Evolutionary conservation across 495 filamentous ascomycete species (phyloP), one percentile per base, ranked within the genome.

Genomic region (Penicillium egyptiacum): DNA sequence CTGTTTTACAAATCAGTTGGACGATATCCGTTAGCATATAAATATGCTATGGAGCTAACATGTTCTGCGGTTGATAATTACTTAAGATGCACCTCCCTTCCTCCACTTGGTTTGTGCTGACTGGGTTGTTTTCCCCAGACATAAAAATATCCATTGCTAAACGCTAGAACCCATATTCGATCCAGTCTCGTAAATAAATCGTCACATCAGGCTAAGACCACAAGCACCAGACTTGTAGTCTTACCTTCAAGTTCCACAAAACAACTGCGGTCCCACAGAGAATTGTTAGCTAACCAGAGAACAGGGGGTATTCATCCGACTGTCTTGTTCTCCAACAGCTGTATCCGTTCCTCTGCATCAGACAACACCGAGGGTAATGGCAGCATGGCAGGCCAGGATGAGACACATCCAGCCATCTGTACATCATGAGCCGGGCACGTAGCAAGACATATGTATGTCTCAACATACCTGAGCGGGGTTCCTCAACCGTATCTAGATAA

Each of bases 401-500:
- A 53, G 43, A 14, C 22, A 11, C n/a, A 22, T 42, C 50, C 37
- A 53, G 25, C 50, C 50, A 25, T 53, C 50, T 53, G 19, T 31
- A 30, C 2, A 31, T 8, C 17, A 17, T 53, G 25, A 53, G 50
- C 25, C 4, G 11, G 3, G 37, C 26, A 22, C 31, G 14, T 6
- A n/a, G 8, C 19, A 25, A n/a, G 16, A 25, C 1, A 22, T 26
- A 17, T 19, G 5, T 17, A 28, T n/a, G 8, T 30, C 23, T 30
- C 22, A 7, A 20, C 35, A 42, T 8, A 40, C 50, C 50, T 28
- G 25, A 53, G 7, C 26, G n/a, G 20, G 22, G 4, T 10, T 53
- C 50, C 22, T 53, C 26, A n/a, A 3, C 17, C 46, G 26, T 17
- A 16, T 41, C 25, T n/a, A 25, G 37, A 5, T 42, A 42, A 11